Evolutionary conservation across 1,139 yeast genomes (phyloP).

Genomic region (Candida sp.): DNA sequence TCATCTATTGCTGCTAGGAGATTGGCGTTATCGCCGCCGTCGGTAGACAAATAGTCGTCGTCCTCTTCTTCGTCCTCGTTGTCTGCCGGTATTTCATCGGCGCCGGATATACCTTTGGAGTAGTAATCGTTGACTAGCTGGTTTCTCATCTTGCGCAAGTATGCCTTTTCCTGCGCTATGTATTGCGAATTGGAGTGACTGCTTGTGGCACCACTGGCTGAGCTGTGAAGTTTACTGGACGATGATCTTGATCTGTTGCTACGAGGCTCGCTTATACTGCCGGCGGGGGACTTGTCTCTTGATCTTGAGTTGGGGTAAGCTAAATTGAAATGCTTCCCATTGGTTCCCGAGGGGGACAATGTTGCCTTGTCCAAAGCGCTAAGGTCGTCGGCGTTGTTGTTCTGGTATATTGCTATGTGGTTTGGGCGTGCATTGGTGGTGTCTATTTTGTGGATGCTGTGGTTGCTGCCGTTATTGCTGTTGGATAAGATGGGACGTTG

Average conservation of each 20-base stretch:
- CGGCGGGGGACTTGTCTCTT: slow-evolving; percentile 4
- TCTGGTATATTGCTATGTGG: background rate
- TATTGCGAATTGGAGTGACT: slow-evolving; percentile 41
- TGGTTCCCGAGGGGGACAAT: background rate
- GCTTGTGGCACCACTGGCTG: slow-evolving; percentile 9
- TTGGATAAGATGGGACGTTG: slow-evolving; percentile 1
- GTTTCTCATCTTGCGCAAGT: slow-evolving; percentile 66
- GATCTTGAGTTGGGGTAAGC: background rate
- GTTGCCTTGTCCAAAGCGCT: background rate
- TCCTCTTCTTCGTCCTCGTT: slow-evolving; percentile 20
- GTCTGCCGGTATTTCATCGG: slow-evolving; percentile 27
- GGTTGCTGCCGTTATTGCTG: background rate
- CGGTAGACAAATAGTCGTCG: slow-evolving; percentile 22
- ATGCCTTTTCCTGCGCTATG: slow-evolving; percentile 70
- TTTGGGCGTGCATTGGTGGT: background rate
- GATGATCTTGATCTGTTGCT: slow-evolving; percentile 7
- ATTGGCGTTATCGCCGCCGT: slow-evolving; percentile 32
- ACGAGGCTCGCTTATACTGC: background rate
- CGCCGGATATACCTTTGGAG: slow-evolving; percentile 60
- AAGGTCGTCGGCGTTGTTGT: background rate
- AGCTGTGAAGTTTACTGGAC: slow-evolving; percentile 15
- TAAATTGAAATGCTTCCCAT: slow-evolving; percentile 1
- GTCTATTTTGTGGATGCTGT: background rate
- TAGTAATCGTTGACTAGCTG: slow-evolving; percentile 72
- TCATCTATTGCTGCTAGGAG: slow-evolving; percentile 48